Evolutionary conservation across 305 asterid genomes (phyloP), one percentile per base, ranked within the genome.

Genomic region (Fraxinus floribunda): DNA sequence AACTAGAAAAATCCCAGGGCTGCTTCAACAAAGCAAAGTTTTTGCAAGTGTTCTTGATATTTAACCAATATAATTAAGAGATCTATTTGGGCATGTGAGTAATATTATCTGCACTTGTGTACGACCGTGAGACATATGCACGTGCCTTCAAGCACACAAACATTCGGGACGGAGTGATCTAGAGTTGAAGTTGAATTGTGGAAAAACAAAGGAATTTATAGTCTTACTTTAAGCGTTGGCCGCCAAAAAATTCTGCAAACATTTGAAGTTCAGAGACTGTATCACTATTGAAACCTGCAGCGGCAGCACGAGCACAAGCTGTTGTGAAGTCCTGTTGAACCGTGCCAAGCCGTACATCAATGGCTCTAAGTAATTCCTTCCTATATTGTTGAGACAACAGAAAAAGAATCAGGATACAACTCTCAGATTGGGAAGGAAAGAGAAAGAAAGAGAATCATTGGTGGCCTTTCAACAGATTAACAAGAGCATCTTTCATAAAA

Each of bases 311-410:
- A 80, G 91, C 86, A 87, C 87, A 93, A 22, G 98, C 92, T 70
- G 88, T 82, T 30, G 87, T 84, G 78, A 95, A 86, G 85, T 95
- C 97, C 92, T 93, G 95, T 85, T 84, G 90, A 52, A 89, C 97
- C 57, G 98, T 93, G 55, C 71, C 89, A 86, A 95, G 95, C 90
- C 98, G 89, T 82, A 92, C 94, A 81, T 94, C 98, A 79, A 95
- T 95, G 81, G 98, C 98, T 88, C 94, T 90, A 85, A 91, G 85
- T 85, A 93, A 89, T 90, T 95, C 98, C 90, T 92, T 95, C 91
- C 98, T 95, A 90, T 81, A 83, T 80, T 41, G 22, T 82, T 77
- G 78, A 81, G 39, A 79, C 82, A 74, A 34, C 71, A 78, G 79
- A 83, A 30, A 71, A 38, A 79, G 77, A 30, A 87, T 75, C 44